Evolutionary conservation across 75 land plant species (phyloP).

Genomic region (Picea sitchensis): DNA sequence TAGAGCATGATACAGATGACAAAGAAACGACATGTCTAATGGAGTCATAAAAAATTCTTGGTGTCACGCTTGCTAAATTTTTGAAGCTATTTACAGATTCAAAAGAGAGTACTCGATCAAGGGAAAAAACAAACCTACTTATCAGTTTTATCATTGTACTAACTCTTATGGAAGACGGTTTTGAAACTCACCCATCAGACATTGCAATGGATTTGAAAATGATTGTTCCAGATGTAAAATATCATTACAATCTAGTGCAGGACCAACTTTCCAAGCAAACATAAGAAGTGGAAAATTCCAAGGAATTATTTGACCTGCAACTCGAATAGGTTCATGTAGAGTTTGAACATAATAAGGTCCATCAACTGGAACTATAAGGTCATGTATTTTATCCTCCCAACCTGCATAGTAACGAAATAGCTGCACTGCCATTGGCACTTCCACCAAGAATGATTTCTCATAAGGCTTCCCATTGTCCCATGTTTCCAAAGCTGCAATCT

Average conservation of each 20-base stretch:
- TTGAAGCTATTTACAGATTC: slow-evolving; percentile 37
- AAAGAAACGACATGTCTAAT: neutral
- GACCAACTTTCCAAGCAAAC: neutral
- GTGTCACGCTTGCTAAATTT: slow-evolving; percentile 41
- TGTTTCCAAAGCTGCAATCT: too few relatives aligned
- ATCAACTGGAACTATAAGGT: slow-evolving; percentile 35
- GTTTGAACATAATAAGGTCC: neutral
- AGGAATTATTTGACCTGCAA: too few relatives aligned
- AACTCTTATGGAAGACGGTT: slow-evolving; percentile 64
- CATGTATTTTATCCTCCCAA: slow-evolving; percentile 26
- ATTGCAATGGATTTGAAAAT: slow-evolving; percentile 49
- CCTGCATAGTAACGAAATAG: too few relatives aligned
- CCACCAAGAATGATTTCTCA: too few relatives aligned
- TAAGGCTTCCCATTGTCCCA: too few relatives aligned
- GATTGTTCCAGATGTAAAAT: slow-evolving; percentile 13
- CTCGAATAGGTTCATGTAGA: too few relatives aligned
- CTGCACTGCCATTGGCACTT: too few relatives aligned
- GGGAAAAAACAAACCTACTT: slow-evolving; percentile 52
- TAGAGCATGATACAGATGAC: neutral
- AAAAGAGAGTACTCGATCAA: neutral
- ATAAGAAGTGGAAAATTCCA: too few relatives aligned
- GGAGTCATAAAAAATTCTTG: slow-evolving; percentile 32
- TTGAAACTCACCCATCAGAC: slow-evolving; percentile 56
- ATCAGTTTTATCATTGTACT: slow-evolving; percentile 74
- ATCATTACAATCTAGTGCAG: slow-evolving; percentile 48